Conservation (phyloP, 2,329 filamentous ascomycete species). For the Aphanocladium album region DNA sequence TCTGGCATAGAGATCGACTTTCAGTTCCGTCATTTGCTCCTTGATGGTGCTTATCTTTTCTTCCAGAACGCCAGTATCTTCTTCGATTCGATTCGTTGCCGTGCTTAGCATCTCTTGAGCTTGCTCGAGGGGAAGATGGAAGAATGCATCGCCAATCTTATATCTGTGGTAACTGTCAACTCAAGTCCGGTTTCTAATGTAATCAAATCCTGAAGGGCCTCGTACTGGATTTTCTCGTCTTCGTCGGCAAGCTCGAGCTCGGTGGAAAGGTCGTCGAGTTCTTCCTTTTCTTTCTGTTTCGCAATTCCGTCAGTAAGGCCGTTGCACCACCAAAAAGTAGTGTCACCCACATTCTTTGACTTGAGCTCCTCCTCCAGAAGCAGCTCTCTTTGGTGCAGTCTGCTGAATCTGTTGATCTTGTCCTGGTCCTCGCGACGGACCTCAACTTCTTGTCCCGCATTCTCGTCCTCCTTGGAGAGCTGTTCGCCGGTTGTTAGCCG, state of each 20-base stretch:
- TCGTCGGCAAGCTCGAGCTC: constrained; percentile 95
- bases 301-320: constrained; percentile 18
- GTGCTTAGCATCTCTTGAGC: constrained; percentile 78
- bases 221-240: constrained; percentile 86
- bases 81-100: constrained; percentile 68
- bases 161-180: constrained; percentile 55
- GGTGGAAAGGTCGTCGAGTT: constrained; percentile 84
- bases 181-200: background rate
- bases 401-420: constrained; percentile 97
- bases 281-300: constrained; percentile 91
- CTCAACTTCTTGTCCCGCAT: constrained; percentile 76
- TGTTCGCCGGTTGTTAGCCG: constrained; percentile 33
- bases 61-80: constrained; percentile 70
- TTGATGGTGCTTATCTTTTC: constrained; percentile 68
- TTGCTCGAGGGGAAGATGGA: constrained; percentile 76
- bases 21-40: constrained; percentile 85
- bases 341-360: constrained; percentile 58
- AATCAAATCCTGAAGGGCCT: constrained; percentile 14
- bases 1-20: constrained; percentile 86
- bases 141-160: constrained; percentile 94
- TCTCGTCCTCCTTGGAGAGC: constrained; percentile 94
- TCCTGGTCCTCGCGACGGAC: constrained; percentile 96
- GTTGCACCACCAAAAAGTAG: background rate
- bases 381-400: constrained; percentile 81
- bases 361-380: constrained; percentile 75